Base-by-base conservation (phyloP, 2,329 filamentous ascomycete genomes). In the Fusarium praegraminearum region DNA sequence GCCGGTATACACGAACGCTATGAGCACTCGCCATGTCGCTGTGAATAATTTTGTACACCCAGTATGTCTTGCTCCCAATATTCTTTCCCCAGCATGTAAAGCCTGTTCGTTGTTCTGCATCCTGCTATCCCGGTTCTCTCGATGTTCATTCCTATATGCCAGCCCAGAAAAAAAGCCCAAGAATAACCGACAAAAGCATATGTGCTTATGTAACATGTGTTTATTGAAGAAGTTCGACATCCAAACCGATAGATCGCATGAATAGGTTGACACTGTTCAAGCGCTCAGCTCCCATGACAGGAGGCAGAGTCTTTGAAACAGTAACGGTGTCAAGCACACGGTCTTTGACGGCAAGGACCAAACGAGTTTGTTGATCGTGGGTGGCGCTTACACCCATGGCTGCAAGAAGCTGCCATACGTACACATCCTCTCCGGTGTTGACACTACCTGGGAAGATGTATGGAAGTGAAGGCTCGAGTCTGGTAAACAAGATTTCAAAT, bases 161-260 rank as follows among this genome's bases (percentile, higher is more conserved):
- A 74, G 61, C 72, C 72, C 73, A 71, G 54, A 53, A 71, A 74
- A 61, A 62, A 68, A 70, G 61, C 69, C 73, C 67, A 74, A 68
- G 64, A 73, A 73, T 62, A 71, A 62, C 69, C 63, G 69, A 66
- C 64, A 73, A 67, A 52, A 71, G 61, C 56, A 65, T 57, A 51
- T 51, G 55, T 59, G 57, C 62, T 53, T 52, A 67, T 64, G 32
- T 47, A 67, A 58, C 52, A 51, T 53, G 41, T 62, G 26, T 69
- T 75, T 77, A 82, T 74, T 81, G 79, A 65, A 89, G 80, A 53
- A 91, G 81, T 74, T 98, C 96, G 52, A 99, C 96, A 83, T 99
- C 96, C 78, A 99, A 86, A n/a, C 96, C 96, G 80, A 99, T 98
- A 58, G 95, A 96, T 76, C 94, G 91, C 94, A 99, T 98, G 80